Evolutionary conservation across 805 yeast genomes (phyloP).

Genomic region (Zygosaccharomyces rouxii): DNA sequence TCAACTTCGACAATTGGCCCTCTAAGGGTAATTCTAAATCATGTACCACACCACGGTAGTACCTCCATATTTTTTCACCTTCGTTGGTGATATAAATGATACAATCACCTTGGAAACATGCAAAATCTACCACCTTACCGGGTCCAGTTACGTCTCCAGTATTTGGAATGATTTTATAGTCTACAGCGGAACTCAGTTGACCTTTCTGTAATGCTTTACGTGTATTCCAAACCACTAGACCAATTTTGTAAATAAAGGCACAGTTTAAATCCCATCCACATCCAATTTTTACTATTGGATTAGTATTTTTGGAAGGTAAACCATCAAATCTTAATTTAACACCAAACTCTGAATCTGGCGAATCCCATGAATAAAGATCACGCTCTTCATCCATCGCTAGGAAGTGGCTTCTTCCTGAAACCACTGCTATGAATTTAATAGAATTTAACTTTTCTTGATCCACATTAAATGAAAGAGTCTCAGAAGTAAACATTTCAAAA

Average conservation of each 20-base stretch:
- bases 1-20: slow-evolving; percentile 45
- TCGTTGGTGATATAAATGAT: slow-evolving; percentile 46
- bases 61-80: slow-evolving; percentile 41
- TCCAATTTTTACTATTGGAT: slow-evolving; percentile 43
- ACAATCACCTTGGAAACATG: slow-evolving; percentile 44
- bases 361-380: slow-evolving; percentile 61
- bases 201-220: slow-evolving; percentile 32
- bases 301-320: slow-evolving; percentile 18
- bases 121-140: slow-evolving; percentile 47
- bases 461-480: slow-evolving; percentile 8
- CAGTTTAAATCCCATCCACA: slow-evolving; percentile 69
- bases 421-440: slow-evolving; percentile 43
- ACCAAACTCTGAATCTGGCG: slow-evolving; percentile 39
- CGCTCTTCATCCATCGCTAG: slow-evolving; percentile 52
- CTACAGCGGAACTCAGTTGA: slow-evolving; percentile 36
- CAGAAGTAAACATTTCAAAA: slow-evolving; percentile 20
- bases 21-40: slow-evolving; percentile 14
- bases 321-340: slow-evolving; percentile 40
- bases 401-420: slow-evolving; percentile 63
- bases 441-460: slow-evolving; percentile 21
- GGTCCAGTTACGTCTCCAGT: slow-evolving; percentile 37
- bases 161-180: slow-evolving; percentile 40
- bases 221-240: slow-evolving; percentile 56
- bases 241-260: slow-evolving; percentile 45
- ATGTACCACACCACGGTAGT: slow-evolving; percentile 24